Evolutionary conservation across 1,139 yeast species (phyloP), one percentile per base, ranked within the genome.

Genomic region (Suhomyces panamericanus): DNA sequence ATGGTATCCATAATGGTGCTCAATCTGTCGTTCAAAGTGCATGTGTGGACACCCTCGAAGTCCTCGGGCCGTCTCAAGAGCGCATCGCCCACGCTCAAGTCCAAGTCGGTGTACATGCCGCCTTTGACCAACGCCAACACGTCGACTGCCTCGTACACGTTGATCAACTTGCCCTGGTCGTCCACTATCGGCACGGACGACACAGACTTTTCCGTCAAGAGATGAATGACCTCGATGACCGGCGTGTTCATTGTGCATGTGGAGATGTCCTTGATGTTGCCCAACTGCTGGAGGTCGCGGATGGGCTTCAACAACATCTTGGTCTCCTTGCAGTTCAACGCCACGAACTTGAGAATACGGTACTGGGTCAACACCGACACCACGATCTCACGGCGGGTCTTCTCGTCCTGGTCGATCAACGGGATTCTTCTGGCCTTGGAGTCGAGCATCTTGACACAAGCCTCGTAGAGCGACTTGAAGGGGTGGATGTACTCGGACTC

Each of bases 41-140:
- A 95, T 0, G 98, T 93, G 66, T 91, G 91, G 13, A 95, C 99
- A 47, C 99, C 99, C 65, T 93, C 99, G 60, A 93, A 95, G 63
- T 93, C 98, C 56, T 91, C 97, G 8, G 96, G 85, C 60, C 99
- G 80, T 64, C 96, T 81, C 81, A 93, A 82, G 46, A 95, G 75
- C 0, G 99, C 99, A 63, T 93, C 98, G 3, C 99, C 99, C 9
- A 95, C 97, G 47, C 95, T 86, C 54, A 95, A 73, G 38, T 91
- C 87, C 52, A 93, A 73, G 64, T 93, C 99, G 33, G 91, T 88
- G 60, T 91, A 90, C 60, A 89, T 85, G 2, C 98, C 98, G 34
- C 97, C 96, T 64, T 91, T 93, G 48, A 93, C 91, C 57, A 95
- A 73, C 0, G 96, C 89, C 55, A 95, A 75, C 6, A 93, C 95